A percentile compares a stretch with the other conserved stretches of the same genome.
These are phyloP conservation scores for Aegilops tauschii DNA, from an alignment of 176 grass and related monocot genomes.

Conservation along the genomic window DNA sequence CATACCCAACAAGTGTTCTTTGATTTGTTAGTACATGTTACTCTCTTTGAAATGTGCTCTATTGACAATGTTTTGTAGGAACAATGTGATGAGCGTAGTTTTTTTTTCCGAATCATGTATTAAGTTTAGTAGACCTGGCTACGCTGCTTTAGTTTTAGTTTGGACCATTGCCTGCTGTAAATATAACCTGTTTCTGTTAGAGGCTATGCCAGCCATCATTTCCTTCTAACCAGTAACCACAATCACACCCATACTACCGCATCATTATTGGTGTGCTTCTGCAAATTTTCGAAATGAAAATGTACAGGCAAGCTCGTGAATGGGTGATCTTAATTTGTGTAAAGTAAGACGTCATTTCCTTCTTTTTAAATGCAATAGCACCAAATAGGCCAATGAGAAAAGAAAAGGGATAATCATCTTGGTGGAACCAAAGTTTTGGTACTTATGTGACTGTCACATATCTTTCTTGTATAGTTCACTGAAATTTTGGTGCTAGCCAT, in stretches of 20 bases:
- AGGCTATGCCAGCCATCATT: neutral
- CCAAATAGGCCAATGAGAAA: neutral
- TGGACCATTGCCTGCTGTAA: neutral
- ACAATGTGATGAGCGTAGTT: neutral
- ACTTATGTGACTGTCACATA: conserved; percentile 8
- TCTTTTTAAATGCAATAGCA: conserved; percentile 11
- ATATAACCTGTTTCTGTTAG: conserved; percentile 10
- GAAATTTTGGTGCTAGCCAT: neutral
- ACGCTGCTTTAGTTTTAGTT: conserved; percentile 18
- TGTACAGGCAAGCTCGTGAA: neutral
- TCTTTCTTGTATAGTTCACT: conserved; percentile 18
- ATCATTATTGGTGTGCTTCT: conserved; percentile 14
- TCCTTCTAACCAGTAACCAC: neutral
- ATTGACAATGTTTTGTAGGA: conserved; percentile 1
- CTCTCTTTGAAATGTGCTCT: conserved; percentile 1
- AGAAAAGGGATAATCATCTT: neutral
- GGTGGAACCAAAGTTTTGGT: conserved; percentile 10
- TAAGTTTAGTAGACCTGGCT: neutral
- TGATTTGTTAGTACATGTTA: neutral
- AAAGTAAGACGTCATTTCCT: neutral
- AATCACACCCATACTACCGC: neutral
- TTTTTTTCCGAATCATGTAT: no score
- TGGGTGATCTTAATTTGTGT: conserved; percentile 2
- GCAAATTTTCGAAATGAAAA: neutral
- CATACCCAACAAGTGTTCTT: neutral